Evolutionary conservation across 805 yeast species (phyloP), one percentile per base, ranked within the genome.

Genomic region (Nakazawaea holstii): DNA sequence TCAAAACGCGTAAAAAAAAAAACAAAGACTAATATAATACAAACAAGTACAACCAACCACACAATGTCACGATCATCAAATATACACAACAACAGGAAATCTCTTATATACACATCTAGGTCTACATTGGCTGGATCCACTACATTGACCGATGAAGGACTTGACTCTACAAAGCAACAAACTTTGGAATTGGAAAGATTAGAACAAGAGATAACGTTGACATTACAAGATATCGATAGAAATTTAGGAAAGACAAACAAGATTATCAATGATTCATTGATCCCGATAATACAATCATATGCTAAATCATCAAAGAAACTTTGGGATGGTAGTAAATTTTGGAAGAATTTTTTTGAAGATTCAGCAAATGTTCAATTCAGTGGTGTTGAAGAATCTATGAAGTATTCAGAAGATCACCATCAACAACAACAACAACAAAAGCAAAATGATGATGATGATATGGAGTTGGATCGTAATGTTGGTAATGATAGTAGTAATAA

Each of bases 321-420:
- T 3, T 81, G 89, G 84, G 66, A 72, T 29, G 82, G 82, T 47
- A 81, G 79, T 6, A 75, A 76, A 48, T 87, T 87, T 64, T 82
- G 95, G 84, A 87, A 87, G 58, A 75, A 76, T 30, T 84, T 89
- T 64, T 77, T 88, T 55, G 95, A 89, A 58, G 76, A 80, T 41
- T 76, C 87, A 28, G 90, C 89, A 1, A 77, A 80, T 56, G 85
- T 84, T 24, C 78, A 80, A 52, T 62, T 84, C 32, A 62, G 74
- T 31, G 75, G 80, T 28, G 74, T 73, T 52, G 81, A 76, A 53
- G 82, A 70, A 27, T 64, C 67, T 28, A 54, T 55, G 13, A 20
- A 20, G 24, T 20, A 20, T 20, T 20, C 26, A n/a, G 27, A 41
- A 30, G 24, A 31, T 49, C 8, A 48, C 45, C 31, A 39, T 31